Conservation (phyloP, 176 grass and related monocot species). For the Panicum miliaceum region DNA sequence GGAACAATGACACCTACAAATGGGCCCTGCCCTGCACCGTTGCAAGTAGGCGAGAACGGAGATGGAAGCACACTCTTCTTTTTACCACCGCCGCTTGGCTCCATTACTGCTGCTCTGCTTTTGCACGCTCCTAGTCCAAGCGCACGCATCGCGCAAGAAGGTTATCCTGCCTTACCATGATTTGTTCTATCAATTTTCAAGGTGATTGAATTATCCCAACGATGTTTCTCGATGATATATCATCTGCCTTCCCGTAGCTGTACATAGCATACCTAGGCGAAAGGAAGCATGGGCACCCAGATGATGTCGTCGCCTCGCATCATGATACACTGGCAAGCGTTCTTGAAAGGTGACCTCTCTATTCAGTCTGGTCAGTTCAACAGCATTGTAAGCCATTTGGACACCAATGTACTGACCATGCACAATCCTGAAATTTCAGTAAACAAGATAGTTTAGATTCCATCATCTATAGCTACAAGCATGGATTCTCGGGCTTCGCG, state of each 20-base stretch:
- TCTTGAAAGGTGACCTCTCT: neutral
- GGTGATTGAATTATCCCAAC: neutral
- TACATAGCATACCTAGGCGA: neutral
- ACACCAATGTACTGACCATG: neutral
- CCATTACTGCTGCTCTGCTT: neutral
- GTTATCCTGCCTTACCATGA: neutral
- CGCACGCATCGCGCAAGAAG: slow-evolving; percentile 6
- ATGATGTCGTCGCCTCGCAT: neutral
- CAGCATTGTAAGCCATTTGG: no score
- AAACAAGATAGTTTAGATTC: slow-evolving; percentile 38
- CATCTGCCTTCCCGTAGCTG: neutral
- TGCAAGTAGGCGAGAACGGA: neutral
- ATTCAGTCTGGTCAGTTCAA: neutral
- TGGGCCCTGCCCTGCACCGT: neutral
- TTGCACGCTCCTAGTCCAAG: neutral
- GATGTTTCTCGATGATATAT: neutral
- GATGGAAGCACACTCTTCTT: neutral
- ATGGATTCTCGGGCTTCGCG: neutral
- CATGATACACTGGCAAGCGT: neutral
- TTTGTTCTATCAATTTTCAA: neutral
- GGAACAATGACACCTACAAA: neutral
- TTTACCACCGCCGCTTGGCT: neutral
- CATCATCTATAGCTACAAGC: neutral
- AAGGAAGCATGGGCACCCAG: neutral
- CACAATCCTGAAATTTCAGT: slow-evolving; percentile 28